A percentile compares a stretch with the other conserved stretches of the same genome.
These are phyloP conservation scores for Boletus tylopilopsis DNA, from an alignment of 768 basidiomycete species.

Conservation along the genomic window DNA sequence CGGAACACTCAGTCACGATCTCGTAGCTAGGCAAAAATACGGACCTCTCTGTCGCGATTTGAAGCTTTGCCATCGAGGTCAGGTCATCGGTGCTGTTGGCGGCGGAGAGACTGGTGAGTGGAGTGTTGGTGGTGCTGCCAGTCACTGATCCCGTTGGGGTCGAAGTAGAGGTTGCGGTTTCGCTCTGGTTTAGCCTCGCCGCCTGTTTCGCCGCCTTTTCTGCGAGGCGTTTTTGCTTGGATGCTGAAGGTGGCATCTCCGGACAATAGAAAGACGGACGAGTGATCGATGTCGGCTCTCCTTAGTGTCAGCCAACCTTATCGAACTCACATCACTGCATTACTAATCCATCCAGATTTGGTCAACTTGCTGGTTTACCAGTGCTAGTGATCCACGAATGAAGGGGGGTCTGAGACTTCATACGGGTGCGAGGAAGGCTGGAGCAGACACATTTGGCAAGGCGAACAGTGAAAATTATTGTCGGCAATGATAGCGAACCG, in stretches of 20 bases:
- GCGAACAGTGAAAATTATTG: too few species aligned
- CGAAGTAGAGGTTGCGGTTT: slow-evolving; percentile 46
- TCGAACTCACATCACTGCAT: slow-evolving; percentile 18
- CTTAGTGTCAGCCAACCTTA: slow-evolving; percentile 13
- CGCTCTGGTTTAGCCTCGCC: slow-evolving; percentile 44
- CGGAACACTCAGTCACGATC: slow-evolving; percentile 5
- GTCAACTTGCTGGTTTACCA: too few species aligned
- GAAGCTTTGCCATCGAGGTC: slow-evolving; percentile 82
- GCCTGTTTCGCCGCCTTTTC: slow-evolving; percentile 88
- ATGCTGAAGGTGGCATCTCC: slow-evolving; percentile 71
- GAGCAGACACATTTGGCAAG: too few species aligned
- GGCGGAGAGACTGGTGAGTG: slow-evolving; percentile 78
- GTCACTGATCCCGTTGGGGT: slow-evolving; percentile 63
- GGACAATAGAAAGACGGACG: slow-evolving; percentile 10
- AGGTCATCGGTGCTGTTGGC: slow-evolving; percentile 80
- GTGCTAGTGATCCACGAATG: too few species aligned
- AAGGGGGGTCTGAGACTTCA: too few species aligned
- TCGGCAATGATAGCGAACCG: too few species aligned
- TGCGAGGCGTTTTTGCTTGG: slow-evolving; percentile 90
- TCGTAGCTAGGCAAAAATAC: slow-evolving; percentile 2
- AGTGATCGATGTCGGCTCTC: slow-evolving; percentile 25
- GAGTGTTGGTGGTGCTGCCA: slow-evolving; percentile 68
- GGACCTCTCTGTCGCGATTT: slow-evolving; percentile 85
- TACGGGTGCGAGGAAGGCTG: too few species aligned
- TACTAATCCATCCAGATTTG: slow-evolving; percentile 23